Evolutionary conservation across 2,329 filamentous ascomycete genomes (phyloP), one percentile per base, ranked within the genome.

Genomic region (Pyrenochaeta sp.): DNA sequence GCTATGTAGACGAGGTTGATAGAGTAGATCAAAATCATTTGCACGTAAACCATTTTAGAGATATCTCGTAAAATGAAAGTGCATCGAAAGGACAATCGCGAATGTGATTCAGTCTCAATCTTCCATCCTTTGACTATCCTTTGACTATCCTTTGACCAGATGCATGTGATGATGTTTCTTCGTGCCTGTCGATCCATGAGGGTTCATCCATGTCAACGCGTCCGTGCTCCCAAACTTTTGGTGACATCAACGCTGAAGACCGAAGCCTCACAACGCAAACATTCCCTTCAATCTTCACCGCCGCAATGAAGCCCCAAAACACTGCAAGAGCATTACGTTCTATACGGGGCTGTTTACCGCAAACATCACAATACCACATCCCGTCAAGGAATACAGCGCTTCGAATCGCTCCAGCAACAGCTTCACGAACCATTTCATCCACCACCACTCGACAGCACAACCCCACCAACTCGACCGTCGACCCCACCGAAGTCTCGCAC

Each of bases 401-500:
- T 22, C 54, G 28, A 48, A 42, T 50, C 47, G 39, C 36, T 25
- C 12, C 15, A 24, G 30, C 43, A 54, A n/a, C 47, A 57, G 40
- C 53, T 34, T 53, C 59, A 15, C 69, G 65, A 46, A 30, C 56
- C 49, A 61, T 67, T 56, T 61, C 68, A 15, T 62, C 62, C 8
- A 65, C 61, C 25, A 36, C 65, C 15, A 47, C 62, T 30, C 34
- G 25, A 15, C 62, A 65, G 42, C 67, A 67, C 32, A 64, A 62
- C 40, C 54, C 61, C 37, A 54, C 59, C 9, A 56, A 63, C 46
- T 72, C 73, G 30, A 77, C 76, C 22, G 74, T 99, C 79, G 96
- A 96, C 71, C 86, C 91, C 52, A 87, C 90, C 66, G 94, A 99
- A 82, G 88, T 99, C 64, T 91, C 91, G 19, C 95, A 99, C 82